Evolutionary conservation across 2,329 filamentous ascomycete genomes (phyloP), one percentile per base, ranked within the genome.

Genomic region (Aspergillus aculeatinus): DNA sequence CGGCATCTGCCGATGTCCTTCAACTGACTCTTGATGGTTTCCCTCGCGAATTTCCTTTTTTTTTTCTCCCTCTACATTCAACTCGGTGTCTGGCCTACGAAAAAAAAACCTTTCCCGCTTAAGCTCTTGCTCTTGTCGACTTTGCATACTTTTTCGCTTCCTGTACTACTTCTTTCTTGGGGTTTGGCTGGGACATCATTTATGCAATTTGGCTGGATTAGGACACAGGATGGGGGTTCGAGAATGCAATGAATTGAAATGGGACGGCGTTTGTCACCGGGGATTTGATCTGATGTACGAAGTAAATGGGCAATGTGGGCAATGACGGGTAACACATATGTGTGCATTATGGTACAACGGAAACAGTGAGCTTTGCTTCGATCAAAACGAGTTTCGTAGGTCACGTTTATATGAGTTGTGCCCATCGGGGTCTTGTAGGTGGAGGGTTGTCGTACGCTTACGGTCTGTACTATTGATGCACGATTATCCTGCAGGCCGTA

Each of bases 131-230:
- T 63, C 59, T 65, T 58, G 64, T 67, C 64, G 67, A 61, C 63
- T 59, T 64, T 61, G 63, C 62, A 65, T 65, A 63, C 56, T 66
- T 59, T 16, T 58, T 54, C 61, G 59, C 63, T 64, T 66, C 63
- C 66, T 67, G 65, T 66, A 67, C 64, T 67, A 67, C 62, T 65
- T 63, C 63, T 67, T 66, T 55, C 63, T 67, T 66, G 51, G 64
- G 65, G 64, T 63, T 63, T 60, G 61, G 61, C 65, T 66, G 65
- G 65, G 65, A 65, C 59, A 53, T 65, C 57, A 60, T 62, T 52
- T 55, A 63, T 67, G 62, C 65, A 64, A 60, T 59, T 59, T 60
- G 65, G 63, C 64, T 63, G 65, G 65, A 60, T 67, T 67, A 64
- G 62, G 63, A 60, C 48, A 57, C 54, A 48, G 60, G 54, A 65